phyloP scores from a whole-genome alignment of 208 protist genomes.

The Jaenimonas drosophilae region DNA sequence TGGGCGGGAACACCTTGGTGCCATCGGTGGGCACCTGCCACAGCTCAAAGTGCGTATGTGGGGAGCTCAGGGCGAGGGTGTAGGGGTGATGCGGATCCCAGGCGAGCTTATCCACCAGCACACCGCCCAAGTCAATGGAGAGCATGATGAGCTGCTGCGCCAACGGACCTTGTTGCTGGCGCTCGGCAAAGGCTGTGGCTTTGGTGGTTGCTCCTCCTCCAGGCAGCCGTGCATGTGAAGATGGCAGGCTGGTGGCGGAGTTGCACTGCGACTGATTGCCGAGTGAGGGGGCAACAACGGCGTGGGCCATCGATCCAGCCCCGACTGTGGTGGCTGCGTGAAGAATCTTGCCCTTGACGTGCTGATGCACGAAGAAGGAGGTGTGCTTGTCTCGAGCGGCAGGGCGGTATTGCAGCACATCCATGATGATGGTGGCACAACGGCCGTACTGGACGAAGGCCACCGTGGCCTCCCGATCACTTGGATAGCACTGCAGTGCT shows the following conservation, averaged over 20 bases:
- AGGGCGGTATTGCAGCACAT: conserved; percentile 49
- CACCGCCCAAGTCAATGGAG: conserved; percentile 51
- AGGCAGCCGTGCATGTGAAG: too few relatives aligned
- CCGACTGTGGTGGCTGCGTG: conserved; percentile 25
- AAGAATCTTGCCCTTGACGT: conserved; percentile 25
- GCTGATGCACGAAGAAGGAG: not conserved
- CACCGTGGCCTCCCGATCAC: conserved; percentile 44
- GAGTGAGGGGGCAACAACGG: conserved; percentile 19
- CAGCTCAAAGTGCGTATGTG: conserved; percentile 70
- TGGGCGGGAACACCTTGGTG: conserved; percentile 32
- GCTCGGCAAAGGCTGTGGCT: not conserved
- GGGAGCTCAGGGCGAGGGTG: conserved; percentile 69
- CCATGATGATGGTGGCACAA: conserved; percentile 65
- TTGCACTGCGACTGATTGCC: too few relatives aligned
- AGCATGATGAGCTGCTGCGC: conserved; percentile 62
- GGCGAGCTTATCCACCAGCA: conserved; percentile 59
- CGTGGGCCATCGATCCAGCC: conserved; percentile 26
- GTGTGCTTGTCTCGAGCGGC: conserved; percentile 4
- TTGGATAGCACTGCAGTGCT: conserved; percentile 64
- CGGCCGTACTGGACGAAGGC: conserved; percentile 60
- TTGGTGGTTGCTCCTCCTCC: not conserved
- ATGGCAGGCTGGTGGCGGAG: not conserved
- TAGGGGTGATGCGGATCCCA: conserved; percentile 83
- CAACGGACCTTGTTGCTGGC: too few relatives aligned
- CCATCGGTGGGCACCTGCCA: conserved; percentile 51